Base-by-base conservation (phyloP, 2,329 filamentous ascomycete genomes). In the Graphiopsis chlorocephala region DNA sequence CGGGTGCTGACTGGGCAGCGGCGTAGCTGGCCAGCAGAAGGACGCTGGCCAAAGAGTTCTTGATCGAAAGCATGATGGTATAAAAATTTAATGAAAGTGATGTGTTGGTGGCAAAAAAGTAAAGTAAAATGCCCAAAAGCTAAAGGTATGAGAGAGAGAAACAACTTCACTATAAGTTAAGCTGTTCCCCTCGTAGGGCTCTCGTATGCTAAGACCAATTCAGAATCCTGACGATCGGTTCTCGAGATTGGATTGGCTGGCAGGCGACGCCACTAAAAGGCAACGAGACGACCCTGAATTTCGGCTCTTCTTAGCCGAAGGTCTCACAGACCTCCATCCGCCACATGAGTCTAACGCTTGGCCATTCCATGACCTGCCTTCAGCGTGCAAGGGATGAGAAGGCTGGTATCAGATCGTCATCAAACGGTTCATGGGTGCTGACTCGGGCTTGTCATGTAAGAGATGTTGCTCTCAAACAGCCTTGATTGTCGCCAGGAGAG, bases 1-100 rank as follows among this genome's bases (percentile, higher is more conserved):
- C 29, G 2, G 35, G 26, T n/a, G 50, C 26, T 4, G 26, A 31
- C 48, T 52, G 56, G 5, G 25, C 57, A 14, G 42, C 28, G 28
- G 42, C 58, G 8, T 52, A 48, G n/a, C 29, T 17, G 23, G 58
- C 58, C 45, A 61, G 58, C 58, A 61, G 17, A 47, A 61, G 45
- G 23, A 35, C 20, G 29, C 58, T 50, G 58, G 42, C 48, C 26
- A 61, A 12, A 25, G 58, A 52, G 31, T 15, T 33, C n/a, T 61
- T 61, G 58, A 52, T 33, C 1, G 45, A 61, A 20, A 61, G 42
- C 58, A 61, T 61, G 42, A 17, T 52, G 42, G 33, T 53, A 17
- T 53, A 26, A 20, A 29, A 53, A 29, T 20, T 53, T 53, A 60
- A 60, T 10, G 57, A 57, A 23, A 50, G 58, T 60, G 42, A 60